phyloP scores from a whole-genome alignment of 1,139 yeast genomes.

The Magnusiomyces clavatus region DNA sequence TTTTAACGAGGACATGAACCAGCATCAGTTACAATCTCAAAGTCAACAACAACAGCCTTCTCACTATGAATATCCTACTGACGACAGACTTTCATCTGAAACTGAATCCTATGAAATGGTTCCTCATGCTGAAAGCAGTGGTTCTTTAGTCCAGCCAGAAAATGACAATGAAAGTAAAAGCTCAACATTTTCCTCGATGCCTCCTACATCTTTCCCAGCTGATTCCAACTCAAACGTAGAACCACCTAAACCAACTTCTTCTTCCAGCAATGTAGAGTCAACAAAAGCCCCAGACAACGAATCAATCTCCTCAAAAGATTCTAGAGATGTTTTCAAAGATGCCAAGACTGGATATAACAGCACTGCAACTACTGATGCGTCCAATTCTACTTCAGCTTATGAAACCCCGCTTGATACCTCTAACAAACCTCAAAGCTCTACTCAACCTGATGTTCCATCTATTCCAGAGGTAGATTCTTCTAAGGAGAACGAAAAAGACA shows the following conservation, averaged over 20 bases:
- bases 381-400: not conserved
- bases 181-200: not conserved
- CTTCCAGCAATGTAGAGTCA: not conserved
- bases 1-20: too few species aligned
- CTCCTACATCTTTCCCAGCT: not conserved
- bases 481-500: too few species aligned
- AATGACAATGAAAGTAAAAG: not conserved
- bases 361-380: not conserved
- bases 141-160: not conserved
- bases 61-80: not conserved
- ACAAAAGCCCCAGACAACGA: not conserved
- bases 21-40: too few species aligned
- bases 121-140: slow-evolving; percentile 3
- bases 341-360: not conserved
- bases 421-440: not conserved
- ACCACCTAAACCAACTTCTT: not conserved
- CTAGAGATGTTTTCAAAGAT: not conserved
- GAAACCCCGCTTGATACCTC: not conserved
- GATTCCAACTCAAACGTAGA: not conserved
- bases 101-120: slow-evolving; percentile 11
- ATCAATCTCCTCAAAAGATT: not conserved
- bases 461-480: not conserved
- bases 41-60: not conserved
- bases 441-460: not conserved
- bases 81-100: slow-evolving; percentile 1